These are phyloP conservation scores for Aspergillus felis DNA, from an alignment of 2,329 filamentous ascomycete species.

Conservation along the genomic window DNA sequence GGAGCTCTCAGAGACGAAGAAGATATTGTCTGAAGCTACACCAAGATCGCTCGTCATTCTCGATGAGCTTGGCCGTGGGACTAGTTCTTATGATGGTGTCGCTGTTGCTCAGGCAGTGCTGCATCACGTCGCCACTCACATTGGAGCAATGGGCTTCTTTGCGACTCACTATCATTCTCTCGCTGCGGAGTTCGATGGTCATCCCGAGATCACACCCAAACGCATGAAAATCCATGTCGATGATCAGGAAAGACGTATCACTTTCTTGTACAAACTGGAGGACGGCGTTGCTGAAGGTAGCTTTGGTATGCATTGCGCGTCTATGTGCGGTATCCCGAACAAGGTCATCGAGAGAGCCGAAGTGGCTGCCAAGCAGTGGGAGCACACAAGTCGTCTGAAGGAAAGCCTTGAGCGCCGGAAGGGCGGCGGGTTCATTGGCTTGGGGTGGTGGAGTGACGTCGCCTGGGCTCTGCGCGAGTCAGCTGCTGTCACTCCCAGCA, in stretches of 20 bases:
- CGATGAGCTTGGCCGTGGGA: slow-evolving; percentile 92
- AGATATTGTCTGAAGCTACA: slow-evolving; percentile 92
- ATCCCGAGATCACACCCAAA: slow-evolving; percentile 80
- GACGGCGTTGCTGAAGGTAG: slow-evolving; percentile 91
- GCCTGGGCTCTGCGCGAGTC: slow-evolving; percentile 66
- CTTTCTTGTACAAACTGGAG: slow-evolving; percentile 92
- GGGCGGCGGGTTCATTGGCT: slow-evolving; percentile 73
- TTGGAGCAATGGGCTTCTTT: slow-evolving; percentile 93
- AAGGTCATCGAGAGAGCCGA: slow-evolving; percentile 84
- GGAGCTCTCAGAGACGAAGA: slow-evolving; percentile 94
- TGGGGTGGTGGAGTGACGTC: slow-evolving; percentile 85
- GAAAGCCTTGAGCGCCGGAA: slow-evolving; percentile 80
- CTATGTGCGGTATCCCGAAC: slow-evolving; percentile 90
- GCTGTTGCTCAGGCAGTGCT: slow-evolving; percentile 94
- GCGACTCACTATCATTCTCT: slow-evolving; percentile 96
- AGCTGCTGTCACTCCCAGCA: slow-evolving; percentile 25
- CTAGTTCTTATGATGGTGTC: slow-evolving; percentile 91
- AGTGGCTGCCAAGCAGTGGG: slow-evolving; percentile 84
- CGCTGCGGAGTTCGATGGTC: slow-evolving; percentile 81
- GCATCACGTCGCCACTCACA: slow-evolving; percentile 91
- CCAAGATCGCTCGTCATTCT: slow-evolving; percentile 92
- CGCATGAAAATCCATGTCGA: slow-evolving; percentile 96
- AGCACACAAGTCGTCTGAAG: slow-evolving; percentile 86
- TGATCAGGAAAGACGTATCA: slow-evolving; percentile 76
- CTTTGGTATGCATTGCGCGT: slow-evolving; percentile 98